Conservation (phyloP, 768 basidiomycete species). For the Agaricus bisporus region DNA sequence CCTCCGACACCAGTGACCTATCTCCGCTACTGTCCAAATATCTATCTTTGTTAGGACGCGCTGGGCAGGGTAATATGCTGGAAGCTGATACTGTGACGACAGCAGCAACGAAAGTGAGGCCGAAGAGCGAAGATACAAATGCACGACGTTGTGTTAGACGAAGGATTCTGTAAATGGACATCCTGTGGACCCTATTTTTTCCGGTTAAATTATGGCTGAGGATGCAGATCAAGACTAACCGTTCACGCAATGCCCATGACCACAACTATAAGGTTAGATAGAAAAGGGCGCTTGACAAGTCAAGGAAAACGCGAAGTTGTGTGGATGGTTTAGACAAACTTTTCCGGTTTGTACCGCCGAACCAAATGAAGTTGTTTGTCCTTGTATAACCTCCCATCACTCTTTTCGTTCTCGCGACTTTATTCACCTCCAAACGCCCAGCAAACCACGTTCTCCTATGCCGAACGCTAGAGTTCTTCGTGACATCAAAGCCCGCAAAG, state of each 20-base stretch:
- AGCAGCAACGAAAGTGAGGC: slow-evolving; percentile 72
- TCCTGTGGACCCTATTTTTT: slow-evolving; percentile 30
- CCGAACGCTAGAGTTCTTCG: slow-evolving; percentile 48
- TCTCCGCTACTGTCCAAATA: slow-evolving; percentile 48
- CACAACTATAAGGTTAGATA: slow-evolving; percentile 3
- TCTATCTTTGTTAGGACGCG: slow-evolving; percentile 49
- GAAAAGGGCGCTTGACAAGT: not conserved
- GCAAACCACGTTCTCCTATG: not conserved
- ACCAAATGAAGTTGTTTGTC: slow-evolving; percentile 19
- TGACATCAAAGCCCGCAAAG: slow-evolving; percentile 72
- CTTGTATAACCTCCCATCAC: slow-evolving; percentile 18
- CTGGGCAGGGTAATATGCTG: slow-evolving; percentile 74
- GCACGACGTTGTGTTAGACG: slow-evolving; percentile 64
- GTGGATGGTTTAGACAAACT: not conserved
- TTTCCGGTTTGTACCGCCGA: slow-evolving; percentile 28
- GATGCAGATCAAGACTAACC: slow-evolving; percentile 9
- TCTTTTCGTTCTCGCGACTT: slow-evolving; percentile 2
- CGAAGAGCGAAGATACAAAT: slow-evolving; percentile 74
- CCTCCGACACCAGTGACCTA: slow-evolving; percentile 17
- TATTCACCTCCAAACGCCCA: not conserved
- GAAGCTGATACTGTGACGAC: slow-evolving; percentile 79
- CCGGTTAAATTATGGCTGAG: not conserved
- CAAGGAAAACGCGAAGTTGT: not conserved
- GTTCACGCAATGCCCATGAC: slow-evolving; percentile 22
- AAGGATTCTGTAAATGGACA: slow-evolving; percentile 52